Evolutionary conservation across 2,329 filamentous ascomycete species (phyloP).

Genomic region (Hypoxylon sp.): DNA sequence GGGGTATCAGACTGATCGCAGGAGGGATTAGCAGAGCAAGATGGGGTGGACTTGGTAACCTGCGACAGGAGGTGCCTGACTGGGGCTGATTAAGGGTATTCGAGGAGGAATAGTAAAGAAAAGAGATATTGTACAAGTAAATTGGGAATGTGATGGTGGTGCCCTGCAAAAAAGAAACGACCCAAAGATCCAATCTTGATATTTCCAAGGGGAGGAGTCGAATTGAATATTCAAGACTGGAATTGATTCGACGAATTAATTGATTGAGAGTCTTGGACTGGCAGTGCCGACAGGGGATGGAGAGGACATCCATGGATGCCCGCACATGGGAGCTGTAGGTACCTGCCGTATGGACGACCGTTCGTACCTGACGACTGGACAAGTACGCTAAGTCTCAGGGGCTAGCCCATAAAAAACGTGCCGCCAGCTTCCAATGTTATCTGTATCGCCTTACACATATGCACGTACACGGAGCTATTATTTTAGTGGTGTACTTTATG

Average conservation of each 20-base stretch:
- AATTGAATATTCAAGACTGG: conserved; percentile 40
- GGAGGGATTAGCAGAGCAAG: conserved; percentile 53
- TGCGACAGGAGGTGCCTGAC: conserved; percentile 53
- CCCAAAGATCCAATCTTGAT: conserved; percentile 35
- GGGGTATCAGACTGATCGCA: conserved; percentile 50
- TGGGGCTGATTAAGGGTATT: conserved; percentile 31
- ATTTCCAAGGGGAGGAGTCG: conserved; percentile 31
- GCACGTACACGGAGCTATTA: conserved; percentile 10
- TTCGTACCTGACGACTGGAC: conserved; percentile 36
- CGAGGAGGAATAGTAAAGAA: conserved; percentile 2
- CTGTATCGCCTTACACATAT: conserved; percentile 8
- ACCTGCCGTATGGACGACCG: conserved; percentile 18
- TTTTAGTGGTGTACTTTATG: not conserved
- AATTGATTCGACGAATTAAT: conserved; percentile 44
- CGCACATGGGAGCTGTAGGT: conserved; percentile 16
- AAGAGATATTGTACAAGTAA: conserved; percentile 35
- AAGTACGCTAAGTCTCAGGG: conserved; percentile 38
- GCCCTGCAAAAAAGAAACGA: conserved; percentile 20
- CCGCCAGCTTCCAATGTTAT: not conserved
- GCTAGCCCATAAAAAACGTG: conserved; percentile 15
- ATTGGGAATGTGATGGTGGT: conserved; percentile 17
- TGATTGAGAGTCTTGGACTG: conserved; percentile 24
- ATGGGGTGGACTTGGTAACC: conserved; percentile 53
- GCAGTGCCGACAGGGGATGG: conserved; percentile 26
- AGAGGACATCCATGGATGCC: conserved; percentile 13